These are phyloP conservation scores for Chrysanthemum lavandulifolium DNA, from an alignment of 129 eudicot species.

Conservation along the genomic window DNA sequence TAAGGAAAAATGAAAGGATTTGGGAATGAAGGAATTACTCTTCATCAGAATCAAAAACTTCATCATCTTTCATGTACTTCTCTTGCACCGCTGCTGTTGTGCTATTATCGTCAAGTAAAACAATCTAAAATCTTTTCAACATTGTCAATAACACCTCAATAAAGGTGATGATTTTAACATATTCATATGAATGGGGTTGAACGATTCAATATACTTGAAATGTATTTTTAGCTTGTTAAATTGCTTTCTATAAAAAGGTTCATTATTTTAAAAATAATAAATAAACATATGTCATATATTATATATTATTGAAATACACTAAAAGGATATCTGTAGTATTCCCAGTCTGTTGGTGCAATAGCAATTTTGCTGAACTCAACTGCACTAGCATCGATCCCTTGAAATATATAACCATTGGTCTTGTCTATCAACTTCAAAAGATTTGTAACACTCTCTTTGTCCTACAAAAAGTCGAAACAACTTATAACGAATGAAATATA, in stretches of 20 bases:
- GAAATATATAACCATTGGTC: slow-evolving; percentile 87
- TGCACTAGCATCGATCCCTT: slow-evolving; percentile 80
- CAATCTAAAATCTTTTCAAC: not conserved
- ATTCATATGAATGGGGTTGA: not conserved
- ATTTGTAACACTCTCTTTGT: slow-evolving; percentile 63
- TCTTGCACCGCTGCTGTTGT: slow-evolving; percentile 54
- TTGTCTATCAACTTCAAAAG: slow-evolving; percentile 88
- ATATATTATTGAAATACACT: not conserved
- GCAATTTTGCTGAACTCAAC: slow-evolving; percentile 93
- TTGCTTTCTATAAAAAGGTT: too few relatives aligned
- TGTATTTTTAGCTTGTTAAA: too few relatives aligned
- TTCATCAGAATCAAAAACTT: slow-evolving; percentile 36
- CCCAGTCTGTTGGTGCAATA: slow-evolving; percentile 51
- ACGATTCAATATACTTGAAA: too few relatives aligned
- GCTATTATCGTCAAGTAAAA: slow-evolving; percentile 29
- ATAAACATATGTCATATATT: too few relatives aligned
- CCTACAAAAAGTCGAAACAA: slow-evolving; percentile 41
- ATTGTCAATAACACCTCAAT: slow-evolving; percentile 10
- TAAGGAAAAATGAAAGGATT: not conserved
- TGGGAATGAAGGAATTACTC: slow-evolving; percentile 16
- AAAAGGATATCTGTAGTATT: slow-evolving; percentile 84
- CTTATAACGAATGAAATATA: not conserved
- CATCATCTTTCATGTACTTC: slow-evolving; percentile 45
- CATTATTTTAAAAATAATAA: too few relatives aligned
- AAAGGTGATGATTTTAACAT: not conserved